phyloP scores from a whole-genome alignment of 371 early-diverging fungal genomes.

The Rhizomucor pusillus region DNA sequence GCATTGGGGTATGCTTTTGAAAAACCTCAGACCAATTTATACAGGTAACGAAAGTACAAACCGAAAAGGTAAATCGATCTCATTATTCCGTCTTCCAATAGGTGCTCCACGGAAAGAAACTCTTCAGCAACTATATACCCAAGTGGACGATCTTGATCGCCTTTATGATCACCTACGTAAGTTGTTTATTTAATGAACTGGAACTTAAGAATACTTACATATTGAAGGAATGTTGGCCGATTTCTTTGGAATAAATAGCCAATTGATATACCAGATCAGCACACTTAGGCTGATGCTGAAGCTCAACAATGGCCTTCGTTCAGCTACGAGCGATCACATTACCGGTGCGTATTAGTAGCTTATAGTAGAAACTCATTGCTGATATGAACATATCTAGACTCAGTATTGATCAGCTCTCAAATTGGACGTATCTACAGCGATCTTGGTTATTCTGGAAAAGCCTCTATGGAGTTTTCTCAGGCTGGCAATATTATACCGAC shows the following conservation, averaged over 20 bases:
- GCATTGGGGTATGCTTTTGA: slow-evolving; percentile 56
- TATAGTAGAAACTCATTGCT: neutral
- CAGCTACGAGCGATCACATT: slow-evolving; percentile 17
- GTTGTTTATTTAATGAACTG: neutral
- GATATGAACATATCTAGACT: slow-evolving; percentile 26
- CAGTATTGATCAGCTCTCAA: slow-evolving; percentile 42
- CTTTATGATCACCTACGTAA: slow-evolving; percentile 40
- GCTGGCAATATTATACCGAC: slow-evolving; percentile 37
- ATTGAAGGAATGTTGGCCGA: slow-evolving; percentile 42
- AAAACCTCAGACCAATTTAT: slow-evolving; percentile 22
- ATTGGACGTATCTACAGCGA: slow-evolving; percentile 55
- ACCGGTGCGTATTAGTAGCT: slow-evolving; percentile 16
- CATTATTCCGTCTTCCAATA: neutral
- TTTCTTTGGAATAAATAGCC: slow-evolving; percentile 44
- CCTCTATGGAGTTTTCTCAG: slow-evolving; percentile 51
- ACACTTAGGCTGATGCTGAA: slow-evolving; percentile 44
- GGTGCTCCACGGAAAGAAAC: slow-evolving; percentile 1
- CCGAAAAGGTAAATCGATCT: neutral
- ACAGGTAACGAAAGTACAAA: slow-evolving; percentile 6
- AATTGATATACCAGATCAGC: slow-evolving; percentile 40
- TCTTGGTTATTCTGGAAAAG: slow-evolving; percentile 69
- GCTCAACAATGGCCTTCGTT: slow-evolving; percentile 41
- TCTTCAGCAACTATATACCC: slow-evolving; percentile 2
- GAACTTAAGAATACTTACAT: neutral
- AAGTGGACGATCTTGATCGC: slow-evolving; percentile 34